Base-by-base conservation (phyloP, 2,329 filamentous ascomycete species). In the Nannizzia gypsea region DNA sequence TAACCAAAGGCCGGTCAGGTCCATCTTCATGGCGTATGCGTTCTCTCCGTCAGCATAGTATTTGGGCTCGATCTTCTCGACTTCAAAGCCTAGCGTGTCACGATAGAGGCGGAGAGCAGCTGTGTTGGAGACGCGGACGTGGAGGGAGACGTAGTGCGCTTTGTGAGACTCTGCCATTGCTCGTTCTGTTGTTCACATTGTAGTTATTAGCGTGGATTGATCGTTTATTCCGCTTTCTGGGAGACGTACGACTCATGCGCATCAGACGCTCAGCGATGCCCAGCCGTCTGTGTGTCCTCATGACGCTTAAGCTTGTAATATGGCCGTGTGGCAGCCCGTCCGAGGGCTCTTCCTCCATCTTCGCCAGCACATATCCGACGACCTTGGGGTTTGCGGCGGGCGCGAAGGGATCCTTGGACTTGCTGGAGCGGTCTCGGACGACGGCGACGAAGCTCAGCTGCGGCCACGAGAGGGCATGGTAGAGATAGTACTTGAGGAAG, bases 401-500 rank as follows among this genome's bases (percentile, higher is more conserved):
- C 74, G 92, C 88, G 54, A 86, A 85, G 0, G 85, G 83, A 72
- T 87, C 86, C 66, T 81, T 81, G 0, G 86, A 84, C 72, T 86
- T 86, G 67, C 82, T 82, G 36, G 90, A 88, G 38, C 88, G 82
- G 20, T 87, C 88, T 61, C 91, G 86, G 74, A 97, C 92, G 68
- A 99, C 90, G 67, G 93, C 93, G 60, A 99, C 92, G 76, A 91
- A 97, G 76, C 87, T 92, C 65, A 99, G 84, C 77, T 97, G 92
- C 52, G 93, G 93, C 93, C 93, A 99, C 68, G 90, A 95, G 66
- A 97, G 85, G 15, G 92, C 91, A 77, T 99, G 93, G 83, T 99
- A 99, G 70, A 99, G 85, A 80, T 99, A 99, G 82, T 99, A 99
- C 82, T 99, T 99, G 77, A 96, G 89, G 75, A 97, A 97, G 83